These are phyloP conservation scores for Barnettozyma botsteinii DNA, from an alignment of 805 yeast genomes.

Conservation along the genomic window DNA sequence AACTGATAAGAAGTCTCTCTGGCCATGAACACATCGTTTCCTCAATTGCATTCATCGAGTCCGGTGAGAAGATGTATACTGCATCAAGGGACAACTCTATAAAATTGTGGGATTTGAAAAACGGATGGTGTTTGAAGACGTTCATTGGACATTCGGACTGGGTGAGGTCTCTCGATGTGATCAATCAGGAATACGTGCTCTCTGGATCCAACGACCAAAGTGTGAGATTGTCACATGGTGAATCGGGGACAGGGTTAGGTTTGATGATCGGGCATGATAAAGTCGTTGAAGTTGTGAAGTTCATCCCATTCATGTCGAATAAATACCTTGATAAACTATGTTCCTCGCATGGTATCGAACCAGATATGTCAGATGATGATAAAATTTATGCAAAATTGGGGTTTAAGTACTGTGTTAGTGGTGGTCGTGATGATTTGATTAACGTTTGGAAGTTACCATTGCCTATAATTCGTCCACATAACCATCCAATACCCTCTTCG, in stretches of 20 bases:
- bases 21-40: constrained; percentile 92
- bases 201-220: constrained; percentile 80
- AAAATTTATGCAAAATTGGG: constrained; percentile 37
- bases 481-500: constrained; percentile 50
- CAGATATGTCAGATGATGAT: constrained; percentile 10
- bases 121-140: constrained; percentile 62
- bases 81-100: constrained; percentile 60
- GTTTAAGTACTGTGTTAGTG: constrained; percentile 68
- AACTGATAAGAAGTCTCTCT: constrained; percentile 53
- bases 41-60: constrained; percentile 43
- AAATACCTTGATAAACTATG: constrained; percentile 39
- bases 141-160: constrained; percentile 83
- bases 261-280: constrained; percentile 73
- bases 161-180: constrained; percentile 63
- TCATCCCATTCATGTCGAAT: constrained; percentile 53
- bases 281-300: constrained; percentile 68
- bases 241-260: constrained; percentile 61
- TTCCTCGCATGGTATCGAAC: constrained; percentile 24
- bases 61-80: constrained; percentile 42
- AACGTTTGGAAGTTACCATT: constrained; percentile 75
- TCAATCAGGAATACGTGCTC: constrained; percentile 51
- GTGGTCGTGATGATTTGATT: constrained; percentile 71
- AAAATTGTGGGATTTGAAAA: constrained; percentile 58
- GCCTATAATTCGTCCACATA: constrained; percentile 50
- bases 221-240: constrained; percentile 58